Evolutionary conservation across 2,329 filamentous ascomycete species (phyloP), one percentile per base, ranked within the genome.

Genomic region (Colletotrichum tanaceti): DNA sequence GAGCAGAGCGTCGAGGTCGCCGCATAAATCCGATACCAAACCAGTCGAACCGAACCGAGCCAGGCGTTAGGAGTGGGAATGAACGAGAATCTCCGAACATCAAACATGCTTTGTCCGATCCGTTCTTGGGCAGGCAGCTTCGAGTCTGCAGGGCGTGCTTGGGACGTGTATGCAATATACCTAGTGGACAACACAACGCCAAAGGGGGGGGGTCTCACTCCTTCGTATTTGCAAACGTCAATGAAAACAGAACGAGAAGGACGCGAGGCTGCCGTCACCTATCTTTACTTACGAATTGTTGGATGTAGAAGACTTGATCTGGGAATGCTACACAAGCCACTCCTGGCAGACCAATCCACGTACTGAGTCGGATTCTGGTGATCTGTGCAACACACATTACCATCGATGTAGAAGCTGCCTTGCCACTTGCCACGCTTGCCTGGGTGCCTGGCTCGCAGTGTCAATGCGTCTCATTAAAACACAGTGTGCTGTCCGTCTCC

Each of bases 1-100:
- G 77, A 78, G 65, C 81, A 82, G 78, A 85, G 85, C 70, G 79
- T 89, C 70, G 83, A 84, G 75, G 74, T 69, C 44, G 32, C 49
- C 52, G 65, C 66, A 58, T 69, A 61, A 24, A 24, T 32, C 10
- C 87, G 50, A 38, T 38, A 32, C 28, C 35, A 39, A 16, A 39
- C 73, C 79, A 35, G 79, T 79, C 38, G 72, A 74, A 53, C 76
- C 76, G 20, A 18, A 10, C 32, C 32, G 32, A 35, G 32, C 32
- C 9, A 16, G 28, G 28, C 14, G 52, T 16, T 6, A 20, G 41
- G 18, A 32, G 35, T n/a, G n/a, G n/a, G n/a, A 47, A 22, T 22
- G 13, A 53, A 41, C 24, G 22, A 24, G 46, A 41, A 32, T 20
- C 14, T 18, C n/a, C 14, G 43, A 16, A 39, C 16, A 18, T 18